These are phyloP conservation scores for Musa itinerans DNA, from an alignment of 176 grass and related monocot species.

Conservation along the genomic window DNA sequence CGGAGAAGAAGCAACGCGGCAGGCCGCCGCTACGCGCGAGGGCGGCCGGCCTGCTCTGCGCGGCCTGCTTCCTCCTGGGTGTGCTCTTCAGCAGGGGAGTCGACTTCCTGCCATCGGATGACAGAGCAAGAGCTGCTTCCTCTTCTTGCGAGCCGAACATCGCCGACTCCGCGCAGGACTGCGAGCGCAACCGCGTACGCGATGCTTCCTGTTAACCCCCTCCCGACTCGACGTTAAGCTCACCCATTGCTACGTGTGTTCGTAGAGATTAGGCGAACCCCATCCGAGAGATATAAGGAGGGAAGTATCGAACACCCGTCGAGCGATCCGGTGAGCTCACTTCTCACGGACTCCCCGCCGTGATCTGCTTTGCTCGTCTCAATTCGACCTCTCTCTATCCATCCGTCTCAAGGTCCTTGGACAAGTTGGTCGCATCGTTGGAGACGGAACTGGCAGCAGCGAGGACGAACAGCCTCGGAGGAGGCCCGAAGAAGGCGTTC, in stretches of 20 bases:
- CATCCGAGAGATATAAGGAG: slow-evolving; percentile 39
- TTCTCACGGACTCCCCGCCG: background rate
- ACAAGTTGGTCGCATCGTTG: slow-evolving; percentile 66
- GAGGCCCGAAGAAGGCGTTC: slow-evolving; percentile 60
- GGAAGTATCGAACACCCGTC: slow-evolving; percentile 68
- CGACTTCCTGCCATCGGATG: slow-evolving; percentile 13
- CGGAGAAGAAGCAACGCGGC: slow-evolving; percentile 16
- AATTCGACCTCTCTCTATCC: background rate
- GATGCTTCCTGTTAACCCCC: background rate
- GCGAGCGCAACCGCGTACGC: slow-evolving; percentile 38
- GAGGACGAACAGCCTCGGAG: slow-evolving; percentile 27
- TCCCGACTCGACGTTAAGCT: background rate
- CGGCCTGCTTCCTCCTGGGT: slow-evolving; percentile 50
- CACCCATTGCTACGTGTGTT: background rate
- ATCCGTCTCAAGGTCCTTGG: slow-evolving; percentile 35
- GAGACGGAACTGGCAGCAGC: slow-evolving; percentile 60
- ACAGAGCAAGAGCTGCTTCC: slow-evolving; percentile 6
- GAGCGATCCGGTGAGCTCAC: slow-evolving; percentile 56
- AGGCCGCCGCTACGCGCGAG: slow-evolving; percentile 40
- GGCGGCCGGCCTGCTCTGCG: slow-evolving; percentile 35
- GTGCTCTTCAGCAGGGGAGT: slow-evolving; percentile 41
- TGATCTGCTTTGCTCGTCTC: background rate
- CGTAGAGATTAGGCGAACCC: slow-evolving; percentile 42
- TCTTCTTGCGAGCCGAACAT: slow-evolving; percentile 19
- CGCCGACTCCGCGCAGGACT: slow-evolving; percentile 24